These are phyloP conservation scores for Neofusicoccum laricinum DNA, from an alignment of 2,329 filamentous ascomycete genomes.

Conservation along the genomic window DNA sequence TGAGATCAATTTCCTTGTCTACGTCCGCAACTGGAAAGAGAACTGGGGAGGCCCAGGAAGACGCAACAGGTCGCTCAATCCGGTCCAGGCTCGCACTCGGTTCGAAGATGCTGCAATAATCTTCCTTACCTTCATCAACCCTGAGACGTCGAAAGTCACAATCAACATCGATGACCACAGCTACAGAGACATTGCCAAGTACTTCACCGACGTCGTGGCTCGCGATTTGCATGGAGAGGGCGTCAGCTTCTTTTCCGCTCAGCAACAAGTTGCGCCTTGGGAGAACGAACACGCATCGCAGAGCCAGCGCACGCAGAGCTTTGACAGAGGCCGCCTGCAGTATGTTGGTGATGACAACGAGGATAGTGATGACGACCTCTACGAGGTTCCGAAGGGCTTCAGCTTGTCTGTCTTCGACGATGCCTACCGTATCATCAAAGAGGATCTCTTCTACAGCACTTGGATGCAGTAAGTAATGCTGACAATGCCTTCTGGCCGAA, in stretches of 20 bases:
- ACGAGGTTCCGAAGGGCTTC: constrained; percentile 47
- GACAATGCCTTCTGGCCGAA: too few relatives aligned
- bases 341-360: background rate
- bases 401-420: constrained; percentile 55
- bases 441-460: constrained; percentile 66
- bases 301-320: background rate
- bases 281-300: background rate
- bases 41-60: constrained; percentile 25
- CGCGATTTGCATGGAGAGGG: background rate
- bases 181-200: constrained; percentile 6
- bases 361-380: background rate
- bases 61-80: constrained; percentile 19
- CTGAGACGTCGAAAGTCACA: constrained; percentile 62
- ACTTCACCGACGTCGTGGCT: background rate
- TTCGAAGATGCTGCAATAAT: constrained; percentile 61
- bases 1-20: constrained; percentile 65
- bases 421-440: constrained; percentile 61
- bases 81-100: constrained; percentile 33
- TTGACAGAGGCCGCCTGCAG: background rate
- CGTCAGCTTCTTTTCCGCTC: background rate
- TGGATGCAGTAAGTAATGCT: constrained; percentile 53
- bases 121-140: constrained; percentile 60
- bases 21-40: constrained; percentile 56
- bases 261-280: constrained; percentile 9
- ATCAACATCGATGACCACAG: constrained; percentile 56